phyloP scores from a whole-genome alignment of 2,329 filamentous ascomycete genomes.

The Berkeleyomyces basicola region DNA sequence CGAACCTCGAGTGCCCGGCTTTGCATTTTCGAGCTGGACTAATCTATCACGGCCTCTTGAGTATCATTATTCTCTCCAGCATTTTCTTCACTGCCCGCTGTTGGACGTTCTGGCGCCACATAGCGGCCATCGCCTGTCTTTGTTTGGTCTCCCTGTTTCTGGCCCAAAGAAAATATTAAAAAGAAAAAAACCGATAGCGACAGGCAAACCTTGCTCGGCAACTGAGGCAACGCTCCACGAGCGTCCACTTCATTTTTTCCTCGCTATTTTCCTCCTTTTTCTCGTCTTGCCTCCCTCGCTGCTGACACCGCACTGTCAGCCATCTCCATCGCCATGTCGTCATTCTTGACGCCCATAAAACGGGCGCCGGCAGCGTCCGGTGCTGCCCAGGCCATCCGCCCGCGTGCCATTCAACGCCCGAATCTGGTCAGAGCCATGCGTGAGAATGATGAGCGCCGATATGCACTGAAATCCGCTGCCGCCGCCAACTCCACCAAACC shows the following conservation, averaged over 20 bases:
- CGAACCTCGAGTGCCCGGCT: neutral
- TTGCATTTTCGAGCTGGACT: too few species aligned
- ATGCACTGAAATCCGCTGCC: conserved; percentile 17
- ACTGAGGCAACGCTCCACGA: neutral
- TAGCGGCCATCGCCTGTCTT: neutral
- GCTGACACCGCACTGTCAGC: neutral
- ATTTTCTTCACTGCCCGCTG: too few species aligned
- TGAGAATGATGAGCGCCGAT: conserved; percentile 32
- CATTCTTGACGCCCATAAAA: conserved; percentile 28
- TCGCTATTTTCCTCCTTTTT: neutral
- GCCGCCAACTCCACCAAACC: conserved; percentile 20
- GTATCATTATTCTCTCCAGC: too few species aligned
- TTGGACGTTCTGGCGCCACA: too few species aligned
- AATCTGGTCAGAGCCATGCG: conserved; percentile 35
- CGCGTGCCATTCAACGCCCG: conserved; percentile 24
- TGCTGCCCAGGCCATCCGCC: conserved; percentile 21
- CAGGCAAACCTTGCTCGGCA: neutral
- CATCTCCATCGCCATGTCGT: conserved; percentile 26
- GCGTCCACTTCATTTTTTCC: neutral
- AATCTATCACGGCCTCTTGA: too few species aligned
- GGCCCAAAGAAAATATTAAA: neutral
- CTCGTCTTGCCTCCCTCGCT: neutral
- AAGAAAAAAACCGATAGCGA: neutral
- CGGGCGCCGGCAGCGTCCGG: conserved; percentile 19
- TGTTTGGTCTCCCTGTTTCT: neutral